Conservation (phyloP, 2,329 filamentous ascomycete species). For the Mycosphaerella arachidis region DNA sequence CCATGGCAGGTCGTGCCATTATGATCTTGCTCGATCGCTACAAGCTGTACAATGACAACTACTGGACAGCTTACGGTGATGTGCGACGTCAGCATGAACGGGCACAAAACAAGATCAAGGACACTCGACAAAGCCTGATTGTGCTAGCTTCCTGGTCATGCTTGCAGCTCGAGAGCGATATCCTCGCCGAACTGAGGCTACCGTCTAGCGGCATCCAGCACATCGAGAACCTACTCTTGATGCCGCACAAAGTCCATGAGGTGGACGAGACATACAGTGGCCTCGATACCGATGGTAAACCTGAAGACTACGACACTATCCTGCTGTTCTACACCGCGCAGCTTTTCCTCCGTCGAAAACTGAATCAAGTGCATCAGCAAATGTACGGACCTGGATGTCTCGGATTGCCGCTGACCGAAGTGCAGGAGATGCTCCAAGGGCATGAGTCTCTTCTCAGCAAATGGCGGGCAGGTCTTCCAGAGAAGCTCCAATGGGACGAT, state of each 20-base stretch:
- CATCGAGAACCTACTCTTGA: slow-evolving; percentile 59
- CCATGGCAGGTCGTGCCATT: slow-evolving; percentile 55
- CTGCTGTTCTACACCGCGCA: slow-evolving; percentile 59
- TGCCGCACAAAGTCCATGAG: slow-evolving; percentile 55
- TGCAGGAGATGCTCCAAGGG: slow-evolving; percentile 28
- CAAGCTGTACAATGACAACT: slow-evolving; percentile 37
- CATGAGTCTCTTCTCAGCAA: slow-evolving; percentile 41
- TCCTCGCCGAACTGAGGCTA: slow-evolving; percentile 74
- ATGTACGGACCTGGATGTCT: slow-evolving; percentile 44
- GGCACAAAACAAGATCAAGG: slow-evolving; percentile 28
- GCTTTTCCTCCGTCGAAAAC: slow-evolving; percentile 54
- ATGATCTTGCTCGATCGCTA: slow-evolving; percentile 73
- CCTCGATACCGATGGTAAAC: slow-evolving; percentile 17
- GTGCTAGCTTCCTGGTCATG: slow-evolving; percentile 85
- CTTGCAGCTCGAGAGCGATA: slow-evolving; percentile 88
- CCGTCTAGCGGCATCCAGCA: slow-evolving; percentile 57
- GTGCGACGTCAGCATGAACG: slow-evolving; percentile 29
- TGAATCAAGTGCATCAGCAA: slow-evolving; percentile 54
- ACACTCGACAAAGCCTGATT: slow-evolving; percentile 39
- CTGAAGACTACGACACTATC: slow-evolving; percentile 35
- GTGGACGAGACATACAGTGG: slow-evolving; percentile 21
- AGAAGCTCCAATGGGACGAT: slow-evolving; percentile 58
- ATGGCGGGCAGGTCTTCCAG: slow-evolving; percentile 52
- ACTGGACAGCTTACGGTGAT: slow-evolving; percentile 35
- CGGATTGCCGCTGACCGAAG: slow-evolving; percentile 17